Evolutionary conservation across 768 basidiomycete species (phyloP).

Genomic region (Tylopilus plumbeoviolaceoides): DNA sequence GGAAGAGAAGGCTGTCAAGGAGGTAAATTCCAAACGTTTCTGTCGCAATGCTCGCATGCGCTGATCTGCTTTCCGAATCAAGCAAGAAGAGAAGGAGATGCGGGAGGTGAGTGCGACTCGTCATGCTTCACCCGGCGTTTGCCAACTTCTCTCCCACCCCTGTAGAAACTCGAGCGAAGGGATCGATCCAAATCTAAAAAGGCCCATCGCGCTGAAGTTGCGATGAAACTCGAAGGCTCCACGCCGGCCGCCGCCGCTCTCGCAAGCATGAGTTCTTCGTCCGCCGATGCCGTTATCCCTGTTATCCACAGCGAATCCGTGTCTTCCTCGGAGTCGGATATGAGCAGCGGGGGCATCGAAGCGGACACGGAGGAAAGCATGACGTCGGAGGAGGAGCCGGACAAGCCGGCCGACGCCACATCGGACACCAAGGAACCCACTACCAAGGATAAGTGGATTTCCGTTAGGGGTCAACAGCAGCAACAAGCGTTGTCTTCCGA

Average conservation of each 20-base stretch:
- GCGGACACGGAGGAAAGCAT: constrained; percentile 75
- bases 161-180: constrained; percentile 52
- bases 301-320: constrained; percentile 30
- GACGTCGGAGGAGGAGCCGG: constrained; percentile 65
- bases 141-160: not conserved
- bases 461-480: constrained; percentile 53
- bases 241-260: constrained; percentile 6
- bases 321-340: constrained; percentile 58
- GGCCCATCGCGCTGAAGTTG: constrained; percentile 32
- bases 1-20: constrained; percentile 53
- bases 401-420: constrained; percentile 33
- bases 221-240: constrained; percentile 24
- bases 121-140: not conserved
- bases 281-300: constrained; percentile 18
- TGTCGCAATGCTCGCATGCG: constrained; percentile 2
- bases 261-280: constrained; percentile 6
- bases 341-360: constrained; percentile 55
- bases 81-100: constrained; percentile 44
- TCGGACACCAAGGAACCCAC: constrained; percentile 19
- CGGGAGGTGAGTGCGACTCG: constrained; percentile 37
- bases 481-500: constrained; percentile 24
- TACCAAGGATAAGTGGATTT: constrained; percentile 69
- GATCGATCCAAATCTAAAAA: constrained; percentile 57
- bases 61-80: constrained; percentile 20
- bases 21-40: constrained; percentile 37